Conservation (phyloP, 2,329 filamentous ascomycete genomes). For the Dothideomycetes sp. region DNA sequence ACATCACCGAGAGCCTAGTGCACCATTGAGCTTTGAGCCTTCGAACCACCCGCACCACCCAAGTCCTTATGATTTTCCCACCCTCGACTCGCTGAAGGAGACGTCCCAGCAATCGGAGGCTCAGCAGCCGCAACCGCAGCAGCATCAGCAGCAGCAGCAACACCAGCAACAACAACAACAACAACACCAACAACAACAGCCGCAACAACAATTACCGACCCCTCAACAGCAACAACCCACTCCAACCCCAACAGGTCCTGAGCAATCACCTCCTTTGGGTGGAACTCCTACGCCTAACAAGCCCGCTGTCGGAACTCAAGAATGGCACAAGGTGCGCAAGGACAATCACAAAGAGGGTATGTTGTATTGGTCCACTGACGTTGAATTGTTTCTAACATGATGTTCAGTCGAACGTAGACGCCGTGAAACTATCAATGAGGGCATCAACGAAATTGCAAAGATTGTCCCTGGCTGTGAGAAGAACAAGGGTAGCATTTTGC, state of each 20-base stretch:
- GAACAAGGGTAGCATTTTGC: conserved; percentile 94
- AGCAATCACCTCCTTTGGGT: conserved; percentile 1
- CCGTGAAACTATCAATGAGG: conserved; percentile 96
- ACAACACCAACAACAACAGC: background rate
- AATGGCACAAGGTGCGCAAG: conserved; percentile 95
- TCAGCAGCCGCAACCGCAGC: conserved; percentile 11
- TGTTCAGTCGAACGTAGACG: conserved; percentile 63
- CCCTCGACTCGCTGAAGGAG: conserved; percentile 9
- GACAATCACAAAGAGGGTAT: conserved; percentile 98
- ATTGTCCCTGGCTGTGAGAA: conserved; percentile 97
- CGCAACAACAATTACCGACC: conserved; percentile 3
- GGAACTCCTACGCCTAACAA: conserved; percentile 37
- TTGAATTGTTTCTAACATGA: conserved; percentile 10
- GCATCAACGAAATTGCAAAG: conserved; percentile 95
- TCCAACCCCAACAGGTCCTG: background rate
- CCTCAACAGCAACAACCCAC: background rate
- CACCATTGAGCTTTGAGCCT: conserved; percentile 11
- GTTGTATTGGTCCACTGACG: conserved; percentile 15
- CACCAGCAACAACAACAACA: conserved; percentile 25
- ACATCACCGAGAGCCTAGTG: conserved; percentile 6
- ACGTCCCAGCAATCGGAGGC: conserved; percentile 11
- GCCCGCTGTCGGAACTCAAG: conserved; percentile 85
- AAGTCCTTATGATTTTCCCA: conserved; percentile 1
- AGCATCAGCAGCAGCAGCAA: conserved; percentile 25
- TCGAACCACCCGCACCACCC: background rate